phyloP scores from a whole-genome alignment of 2,329 filamentous ascomycete species.

The Nakataea oryzae region DNA sequence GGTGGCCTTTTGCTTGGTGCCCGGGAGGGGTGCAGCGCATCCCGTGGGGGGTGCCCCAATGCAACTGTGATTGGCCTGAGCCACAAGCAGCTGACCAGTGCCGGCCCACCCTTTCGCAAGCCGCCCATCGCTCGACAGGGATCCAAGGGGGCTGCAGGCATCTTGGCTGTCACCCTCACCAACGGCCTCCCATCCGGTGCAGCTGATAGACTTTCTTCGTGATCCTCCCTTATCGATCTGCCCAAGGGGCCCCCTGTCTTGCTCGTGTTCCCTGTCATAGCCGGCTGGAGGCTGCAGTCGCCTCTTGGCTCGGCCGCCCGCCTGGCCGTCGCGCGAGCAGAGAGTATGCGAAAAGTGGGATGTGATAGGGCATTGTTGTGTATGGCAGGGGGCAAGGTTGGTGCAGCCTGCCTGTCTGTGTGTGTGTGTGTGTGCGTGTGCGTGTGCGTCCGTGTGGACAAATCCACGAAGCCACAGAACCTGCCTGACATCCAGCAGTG shows the following conservation, averaged over 20 bases:
- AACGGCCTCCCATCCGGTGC: neutral
- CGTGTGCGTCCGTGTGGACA: too few species aligned
- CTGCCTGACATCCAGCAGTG: neutral
- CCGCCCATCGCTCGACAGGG: neutral
- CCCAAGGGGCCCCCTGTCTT: neutral
- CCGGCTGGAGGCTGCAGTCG: neutral
- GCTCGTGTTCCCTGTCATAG: neutral
- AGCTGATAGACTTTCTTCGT: neutral
- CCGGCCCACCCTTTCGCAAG: neutral
- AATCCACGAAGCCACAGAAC: too few species aligned
- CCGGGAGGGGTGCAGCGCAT: neutral
- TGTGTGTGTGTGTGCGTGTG: too few species aligned
- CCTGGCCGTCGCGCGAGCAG: neutral
- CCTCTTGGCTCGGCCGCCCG: neutral
- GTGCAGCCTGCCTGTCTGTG: too few species aligned
- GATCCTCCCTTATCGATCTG: neutral
- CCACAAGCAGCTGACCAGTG: constrained; percentile 2
- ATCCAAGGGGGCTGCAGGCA: neutral
- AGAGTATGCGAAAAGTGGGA: neutral
- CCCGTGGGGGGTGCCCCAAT: neutral
- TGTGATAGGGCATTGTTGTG: neutral
- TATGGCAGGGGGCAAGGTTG: too few species aligned
- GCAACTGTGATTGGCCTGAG: constrained; percentile 1
- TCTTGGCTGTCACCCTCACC: neutral
- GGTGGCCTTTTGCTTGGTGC: neutral